Evolutionary conservation across 148 eudicot genomes (phyloP).

Genomic region (Pharnaceum exiguum): DNA sequence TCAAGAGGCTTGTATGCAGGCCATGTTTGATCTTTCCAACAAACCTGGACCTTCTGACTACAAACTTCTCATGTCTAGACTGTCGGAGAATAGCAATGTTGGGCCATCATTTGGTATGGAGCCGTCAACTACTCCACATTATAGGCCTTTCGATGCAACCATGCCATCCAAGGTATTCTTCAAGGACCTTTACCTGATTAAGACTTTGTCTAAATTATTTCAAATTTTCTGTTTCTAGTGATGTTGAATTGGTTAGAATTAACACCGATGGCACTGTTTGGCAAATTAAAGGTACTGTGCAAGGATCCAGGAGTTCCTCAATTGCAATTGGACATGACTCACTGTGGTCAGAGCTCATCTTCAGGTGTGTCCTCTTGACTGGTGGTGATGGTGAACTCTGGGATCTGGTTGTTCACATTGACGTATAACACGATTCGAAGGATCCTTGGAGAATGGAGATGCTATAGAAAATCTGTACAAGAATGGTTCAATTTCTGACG

Average conservation of each 20-base stretch:
- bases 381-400: not conserved
- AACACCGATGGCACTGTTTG: not conserved
- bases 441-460: not conserved
- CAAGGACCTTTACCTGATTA: too few species aligned
- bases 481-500: conserved; percentile 5
- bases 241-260: not conserved
- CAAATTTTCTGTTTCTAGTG: not conserved
- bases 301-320: conserved; percentile 41
- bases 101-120: conserved; percentile 30
- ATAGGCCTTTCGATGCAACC: conserved; percentile 36
- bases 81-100: conserved; percentile 26
- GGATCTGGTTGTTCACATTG: conserved; percentile 10
- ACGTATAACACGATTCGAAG: not conserved
- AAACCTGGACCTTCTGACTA: conserved; percentile 28
- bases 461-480: conserved; percentile 15
- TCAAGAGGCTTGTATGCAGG: conserved; percentile 34
- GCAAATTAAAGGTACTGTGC: conserved; percentile 40
- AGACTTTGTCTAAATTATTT: not conserved
- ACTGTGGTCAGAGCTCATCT: conserved; percentile 56
- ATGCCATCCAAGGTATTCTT: conserved; percentile 48
- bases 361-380: conserved; percentile 60
- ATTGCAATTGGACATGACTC: conserved; percentile 50
- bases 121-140: conserved; percentile 29
- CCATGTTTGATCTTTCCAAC: conserved; percentile 31
- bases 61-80: conserved; percentile 22